phyloP scores from a whole-genome alignment of 371 early-diverging fungal species.

The Fennellomyces sp. region DNA sequence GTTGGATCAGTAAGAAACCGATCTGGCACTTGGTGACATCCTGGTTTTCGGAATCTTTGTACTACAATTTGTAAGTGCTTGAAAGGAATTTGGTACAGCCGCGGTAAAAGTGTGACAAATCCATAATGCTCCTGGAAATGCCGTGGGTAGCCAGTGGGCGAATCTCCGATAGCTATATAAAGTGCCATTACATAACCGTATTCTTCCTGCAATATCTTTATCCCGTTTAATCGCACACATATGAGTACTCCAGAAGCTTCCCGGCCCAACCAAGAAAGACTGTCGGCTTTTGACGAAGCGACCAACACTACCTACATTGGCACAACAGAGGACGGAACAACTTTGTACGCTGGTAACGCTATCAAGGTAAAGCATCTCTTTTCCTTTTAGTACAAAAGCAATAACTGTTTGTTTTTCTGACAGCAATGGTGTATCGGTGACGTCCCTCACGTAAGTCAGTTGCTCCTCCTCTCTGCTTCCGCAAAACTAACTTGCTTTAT shows the following conservation, averaged over 20 bases:
- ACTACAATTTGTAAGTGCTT: too few relatives aligned
- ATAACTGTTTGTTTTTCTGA: background rate
- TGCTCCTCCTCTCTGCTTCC: background rate
- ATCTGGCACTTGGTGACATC: too few relatives aligned
- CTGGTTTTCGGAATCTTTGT: too few relatives aligned
- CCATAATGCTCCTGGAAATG: too few relatives aligned
- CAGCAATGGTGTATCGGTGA: slow-evolving; percentile 42
- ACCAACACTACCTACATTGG: slow-evolving; percentile 21
- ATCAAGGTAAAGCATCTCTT: slow-evolving; percentile 10
- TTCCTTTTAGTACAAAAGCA: background rate
- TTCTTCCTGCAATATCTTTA: background rate
- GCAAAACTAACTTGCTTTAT: background rate
- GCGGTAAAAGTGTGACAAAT: too few relatives aligned
- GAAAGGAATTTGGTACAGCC: too few relatives aligned
- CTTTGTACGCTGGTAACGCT: slow-evolving; percentile 20
- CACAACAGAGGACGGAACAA: background rate
- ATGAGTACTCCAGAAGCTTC: background rate
- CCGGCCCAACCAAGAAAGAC: background rate
- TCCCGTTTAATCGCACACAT: background rate
- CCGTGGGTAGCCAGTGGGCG: too few relatives aligned
- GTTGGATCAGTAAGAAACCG: too few relatives aligned
- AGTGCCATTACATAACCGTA: background rate
- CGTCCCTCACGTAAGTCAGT: slow-evolving; percentile 42
- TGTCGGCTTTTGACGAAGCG: slow-evolving; percentile 21
- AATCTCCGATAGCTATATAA: too few relatives aligned